Evolutionary conservation across 108 stramenopile species (phyloP).

Genomic region (Aurantiochytrium sp.): DNA sequence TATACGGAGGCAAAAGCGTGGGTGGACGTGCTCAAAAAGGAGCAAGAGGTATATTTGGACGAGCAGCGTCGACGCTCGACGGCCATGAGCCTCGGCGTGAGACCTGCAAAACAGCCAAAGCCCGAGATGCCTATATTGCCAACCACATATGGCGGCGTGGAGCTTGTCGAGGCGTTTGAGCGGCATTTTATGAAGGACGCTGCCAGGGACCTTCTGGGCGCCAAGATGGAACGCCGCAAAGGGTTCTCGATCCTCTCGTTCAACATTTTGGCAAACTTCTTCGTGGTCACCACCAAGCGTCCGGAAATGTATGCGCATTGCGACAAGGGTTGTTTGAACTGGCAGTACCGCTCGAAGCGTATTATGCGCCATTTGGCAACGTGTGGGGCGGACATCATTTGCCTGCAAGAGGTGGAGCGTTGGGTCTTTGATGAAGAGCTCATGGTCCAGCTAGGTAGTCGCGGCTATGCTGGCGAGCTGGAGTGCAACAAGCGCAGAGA

Average conservation of each 20-base stretch:
- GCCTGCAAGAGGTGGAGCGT: not conserved
- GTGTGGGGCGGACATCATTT: not conserved
- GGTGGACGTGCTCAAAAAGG: not conserved
- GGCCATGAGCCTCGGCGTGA: not conserved
- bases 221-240: not conserved
- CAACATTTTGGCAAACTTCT: not conserved
- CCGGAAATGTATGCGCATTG: not conserved
- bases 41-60: not conserved
- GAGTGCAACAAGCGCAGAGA: not conserved
- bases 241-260: not conserved
- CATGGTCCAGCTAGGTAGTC: not conserved
- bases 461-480: not conserved
- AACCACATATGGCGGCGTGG: not conserved
- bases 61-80: not conserved
- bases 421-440: not conserved
- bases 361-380: not conserved
- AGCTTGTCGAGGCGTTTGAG: not conserved
- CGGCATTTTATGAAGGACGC: not conserved
- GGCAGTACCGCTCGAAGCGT: slow-evolving; percentile 2
- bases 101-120: not conserved
- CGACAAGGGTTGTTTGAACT: not conserved
- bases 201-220: not conserved
- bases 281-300: not conserved
- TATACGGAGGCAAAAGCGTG: not conserved
- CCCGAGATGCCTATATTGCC: not conserved